A percentile compares a stretch with the other conserved stretches of the same genome.
phyloP scores from a whole-genome alignment of 495 filamentous ascomycete species.

The Geopyxis carbonaria region DNA sequence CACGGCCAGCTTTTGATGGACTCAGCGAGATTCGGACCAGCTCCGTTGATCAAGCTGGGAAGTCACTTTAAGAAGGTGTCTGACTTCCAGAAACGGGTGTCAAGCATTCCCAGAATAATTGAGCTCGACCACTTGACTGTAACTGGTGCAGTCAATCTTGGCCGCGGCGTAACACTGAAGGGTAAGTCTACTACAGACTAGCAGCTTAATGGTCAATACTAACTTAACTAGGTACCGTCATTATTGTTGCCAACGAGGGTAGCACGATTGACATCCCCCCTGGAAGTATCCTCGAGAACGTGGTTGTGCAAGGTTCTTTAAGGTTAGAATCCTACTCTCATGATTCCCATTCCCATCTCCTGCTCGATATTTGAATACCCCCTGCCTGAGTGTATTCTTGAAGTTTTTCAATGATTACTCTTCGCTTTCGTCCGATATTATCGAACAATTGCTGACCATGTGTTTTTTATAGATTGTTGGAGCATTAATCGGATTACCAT shows the following conservation, averaged over 20 bases:
- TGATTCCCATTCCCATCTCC: background rate
- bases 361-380: background rate
- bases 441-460: conserved; percentile 5
- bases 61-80: conserved; percentile 99
- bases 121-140: conserved; percentile 97
- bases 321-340: conserved; percentile 28
- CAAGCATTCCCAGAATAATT: conserved; percentile 90
- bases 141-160: conserved; percentile 90
- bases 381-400: background rate
- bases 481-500: conserved; percentile 11
- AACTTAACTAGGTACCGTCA: conserved; percentile 49
- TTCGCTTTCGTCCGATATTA: background rate
- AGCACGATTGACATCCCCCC: conserved; percentile 96
- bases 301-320: conserved; percentile 95
- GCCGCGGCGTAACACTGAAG: conserved; percentile 86
- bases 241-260: conserved; percentile 95
- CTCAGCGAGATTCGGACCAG: conserved; percentile 86
- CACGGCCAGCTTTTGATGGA: conserved; percentile 96
- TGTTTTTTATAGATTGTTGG: conserved; percentile 11
- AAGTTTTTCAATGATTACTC: background rate
- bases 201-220: background rate
- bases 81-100: conserved; percentile 95
- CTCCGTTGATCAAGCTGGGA: conserved; percentile 98
- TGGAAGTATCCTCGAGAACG: conserved; percentile 93
- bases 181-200: conserved; percentile 30